Conservation (phyloP, 768 basidiomycete genomes). For the Crassisporium funariophilum region DNA sequence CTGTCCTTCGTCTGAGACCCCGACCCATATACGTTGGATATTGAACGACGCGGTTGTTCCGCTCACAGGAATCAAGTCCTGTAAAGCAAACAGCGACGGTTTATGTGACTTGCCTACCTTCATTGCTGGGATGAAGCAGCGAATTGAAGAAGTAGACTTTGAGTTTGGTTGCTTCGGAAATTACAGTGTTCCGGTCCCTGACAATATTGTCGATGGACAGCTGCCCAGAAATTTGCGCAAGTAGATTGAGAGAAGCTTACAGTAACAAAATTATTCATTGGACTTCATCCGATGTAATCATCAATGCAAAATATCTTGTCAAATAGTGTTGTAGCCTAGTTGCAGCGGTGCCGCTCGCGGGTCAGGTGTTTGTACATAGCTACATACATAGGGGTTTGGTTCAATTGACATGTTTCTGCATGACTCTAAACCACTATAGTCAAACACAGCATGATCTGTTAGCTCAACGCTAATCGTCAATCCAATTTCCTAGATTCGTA, state of each 20-base stretch:
- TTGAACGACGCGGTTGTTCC: conserved; percentile 78
- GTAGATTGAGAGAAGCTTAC: conserved; percentile 5
- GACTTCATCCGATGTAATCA: too few species aligned
- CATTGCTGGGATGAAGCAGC: conserved; percentile 56
- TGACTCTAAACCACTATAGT: too few species aligned
- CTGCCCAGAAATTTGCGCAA: conserved; percentile 20
- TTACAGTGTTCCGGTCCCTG: conserved; percentile 43
- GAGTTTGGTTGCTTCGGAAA: conserved; percentile 60
- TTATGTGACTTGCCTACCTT: conserved; percentile 64
- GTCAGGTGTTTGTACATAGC: too few species aligned
- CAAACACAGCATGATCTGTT: too few species aligned
- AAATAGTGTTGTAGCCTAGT: too few species aligned
- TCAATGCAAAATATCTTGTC: too few species aligned
- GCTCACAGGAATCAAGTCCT: conserved; percentile 64
- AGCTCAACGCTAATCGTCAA: too few species aligned
- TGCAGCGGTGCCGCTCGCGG: too few species aligned
- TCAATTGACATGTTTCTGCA: too few species aligned
- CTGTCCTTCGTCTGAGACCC: conserved; percentile 32
- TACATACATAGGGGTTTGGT: too few species aligned
- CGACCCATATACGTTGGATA: conserved; percentile 62
- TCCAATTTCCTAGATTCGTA: too few species aligned
- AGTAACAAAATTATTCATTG: too few species aligned
- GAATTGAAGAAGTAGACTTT: conserved; percentile 63
- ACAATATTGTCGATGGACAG: conserved; percentile 41
- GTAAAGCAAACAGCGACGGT: conserved; percentile 56